Conservation (phyloP, 140 eudicot genomes). For the Anethum foeniculum region DNA sequence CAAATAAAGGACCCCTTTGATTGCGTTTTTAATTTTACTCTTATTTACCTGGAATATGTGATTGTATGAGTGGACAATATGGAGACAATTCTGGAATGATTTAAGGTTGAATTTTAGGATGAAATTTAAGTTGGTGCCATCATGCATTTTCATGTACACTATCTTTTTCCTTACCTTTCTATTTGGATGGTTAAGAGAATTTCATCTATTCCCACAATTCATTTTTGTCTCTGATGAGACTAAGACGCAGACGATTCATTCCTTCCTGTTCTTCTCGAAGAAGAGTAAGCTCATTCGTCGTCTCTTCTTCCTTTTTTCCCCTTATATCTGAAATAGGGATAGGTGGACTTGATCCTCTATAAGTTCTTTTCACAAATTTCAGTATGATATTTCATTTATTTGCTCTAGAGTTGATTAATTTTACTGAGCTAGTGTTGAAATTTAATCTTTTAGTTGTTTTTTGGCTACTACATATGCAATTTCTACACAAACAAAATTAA, state of each 20-base stretch:
- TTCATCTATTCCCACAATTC: conserved; percentile 18
- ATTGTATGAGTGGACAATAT: not conserved
- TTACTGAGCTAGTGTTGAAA: not conserved
- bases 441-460: not conserved
- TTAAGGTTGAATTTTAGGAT: conserved; percentile 42
- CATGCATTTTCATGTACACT: conserved; percentile 19
- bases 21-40: conserved; percentile 23
- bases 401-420: not conserved
- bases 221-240: conserved; percentile 46
- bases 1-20: conserved; percentile 29
- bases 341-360: not conserved
- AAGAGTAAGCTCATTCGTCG: conserved; percentile 31
- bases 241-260: conserved; percentile 60
- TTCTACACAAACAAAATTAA: not conserved
- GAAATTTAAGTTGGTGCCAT: conserved; percentile 48
- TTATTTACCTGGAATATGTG: not conserved
- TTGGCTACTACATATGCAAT: not conserved
- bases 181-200: conserved; percentile 18
- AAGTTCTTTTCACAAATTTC: not conserved
- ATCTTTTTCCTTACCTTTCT: conserved; percentile 20
- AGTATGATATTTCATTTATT: not conserved
- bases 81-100: conserved; percentile 30
- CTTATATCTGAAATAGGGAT: not conserved
- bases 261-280: conserved; percentile 73
- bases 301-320: not conserved